Conservation (phyloP, 352 stramenopile genomes). For the Phytophthora brassicae region DNA sequence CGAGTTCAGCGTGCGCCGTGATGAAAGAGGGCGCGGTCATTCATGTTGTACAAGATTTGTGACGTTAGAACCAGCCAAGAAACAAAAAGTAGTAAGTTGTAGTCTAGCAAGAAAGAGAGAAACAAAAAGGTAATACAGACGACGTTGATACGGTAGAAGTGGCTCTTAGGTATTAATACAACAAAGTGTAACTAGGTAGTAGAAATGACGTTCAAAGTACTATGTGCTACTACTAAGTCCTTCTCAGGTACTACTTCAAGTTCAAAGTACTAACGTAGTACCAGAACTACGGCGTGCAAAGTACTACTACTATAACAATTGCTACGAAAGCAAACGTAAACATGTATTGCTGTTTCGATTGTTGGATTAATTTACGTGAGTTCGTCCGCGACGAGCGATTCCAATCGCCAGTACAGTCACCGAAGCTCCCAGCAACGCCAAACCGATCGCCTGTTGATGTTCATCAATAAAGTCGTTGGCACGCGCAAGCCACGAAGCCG, state of each 20-base stretch:
- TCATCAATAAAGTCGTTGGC: constrained; percentile 50
- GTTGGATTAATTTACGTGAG: constrained; percentile 29
- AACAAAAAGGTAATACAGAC: constrained; percentile 26
- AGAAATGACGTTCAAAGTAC: no score
- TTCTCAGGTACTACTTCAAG: no score
- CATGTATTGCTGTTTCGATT: background rate
- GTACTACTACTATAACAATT: no score
- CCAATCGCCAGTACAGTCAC: constrained; percentile 39
- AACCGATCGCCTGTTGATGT: constrained; percentile 49
- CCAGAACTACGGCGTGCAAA: no score
- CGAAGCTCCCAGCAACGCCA: constrained; percentile 45
- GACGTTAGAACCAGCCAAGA: constrained; percentile 25
- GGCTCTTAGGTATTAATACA: background rate
- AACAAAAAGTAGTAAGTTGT: constrained; percentile 33
- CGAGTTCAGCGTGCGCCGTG: constrained; percentile 5
- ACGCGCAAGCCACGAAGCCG: constrained; percentile 22
- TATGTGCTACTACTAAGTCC: no score
- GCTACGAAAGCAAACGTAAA: no score
- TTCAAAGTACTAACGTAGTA: no score
- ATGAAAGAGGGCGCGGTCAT: constrained; percentile 13
- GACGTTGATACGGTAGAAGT: constrained; percentile 10
- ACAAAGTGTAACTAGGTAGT: no score
- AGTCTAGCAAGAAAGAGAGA: constrained; percentile 32
- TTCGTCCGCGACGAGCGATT: constrained; percentile 38
- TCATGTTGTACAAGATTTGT: constrained; percentile 40